A percentile compares a stretch with the other conserved stretches of the same genome.
These are phyloP conservation scores for Phaeodactylum tricornutum DNA, from an alignment of 108 stramenopile genomes.

Conservation along the genomic window DNA sequence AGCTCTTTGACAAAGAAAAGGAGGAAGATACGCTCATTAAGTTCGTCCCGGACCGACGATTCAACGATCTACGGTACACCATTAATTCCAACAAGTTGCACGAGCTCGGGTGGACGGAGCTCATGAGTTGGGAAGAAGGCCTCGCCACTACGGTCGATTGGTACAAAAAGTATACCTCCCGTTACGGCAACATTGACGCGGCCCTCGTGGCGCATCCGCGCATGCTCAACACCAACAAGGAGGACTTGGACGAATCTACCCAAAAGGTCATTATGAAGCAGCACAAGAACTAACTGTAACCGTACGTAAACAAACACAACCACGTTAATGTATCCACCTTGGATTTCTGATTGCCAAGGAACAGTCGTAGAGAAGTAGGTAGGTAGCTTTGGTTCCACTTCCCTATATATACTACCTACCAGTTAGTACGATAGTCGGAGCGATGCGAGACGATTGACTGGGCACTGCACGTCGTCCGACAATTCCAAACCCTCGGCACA, in stretches of 20 bases:
- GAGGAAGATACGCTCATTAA: conserved; percentile 62
- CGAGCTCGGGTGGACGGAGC: conserved; percentile 87
- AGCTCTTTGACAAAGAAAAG: conserved; percentile 57
- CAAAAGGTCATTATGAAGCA: no score
- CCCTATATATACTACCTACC: no score
- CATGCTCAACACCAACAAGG: conserved; percentile 34
- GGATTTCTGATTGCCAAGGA: no score
- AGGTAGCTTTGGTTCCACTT: no score
- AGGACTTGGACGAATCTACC: neutral
- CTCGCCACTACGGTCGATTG: conserved; percentile 89
- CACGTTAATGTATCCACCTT: no score
- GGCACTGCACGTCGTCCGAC: no score
- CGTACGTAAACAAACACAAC: no score
- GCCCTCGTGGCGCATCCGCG: conserved; percentile 97
- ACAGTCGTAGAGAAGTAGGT: no score
- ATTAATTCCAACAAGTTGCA: conserved; percentile 85
- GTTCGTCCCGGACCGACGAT: conserved; percentile 92
- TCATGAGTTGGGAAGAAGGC: conserved; percentile 95
- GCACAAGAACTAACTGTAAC: no score
- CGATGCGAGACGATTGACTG: no score
- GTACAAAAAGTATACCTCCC: conserved; percentile 79
- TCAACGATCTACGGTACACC: conserved; percentile 99
- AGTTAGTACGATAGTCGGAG: no score
- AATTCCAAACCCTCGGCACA: no score
- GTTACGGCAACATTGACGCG: conserved; percentile 94